Base-by-base conservation (phyloP, 768 basidiomycete species). In the Leccinum pellstonianum region DNA sequence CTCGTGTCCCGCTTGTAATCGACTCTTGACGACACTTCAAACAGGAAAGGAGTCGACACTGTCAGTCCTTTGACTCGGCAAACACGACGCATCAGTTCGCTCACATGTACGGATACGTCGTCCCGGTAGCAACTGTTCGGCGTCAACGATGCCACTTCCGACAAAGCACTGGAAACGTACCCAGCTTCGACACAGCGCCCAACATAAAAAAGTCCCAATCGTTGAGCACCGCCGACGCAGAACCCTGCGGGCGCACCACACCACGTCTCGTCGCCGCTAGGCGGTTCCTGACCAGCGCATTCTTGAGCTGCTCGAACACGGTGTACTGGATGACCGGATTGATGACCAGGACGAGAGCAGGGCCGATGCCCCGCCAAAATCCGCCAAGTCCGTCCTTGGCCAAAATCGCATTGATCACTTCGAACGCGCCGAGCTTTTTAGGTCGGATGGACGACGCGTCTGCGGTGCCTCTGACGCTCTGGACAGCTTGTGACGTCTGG, bases 261-360 rank as follows among this genome's bases (percentile, higher is more conserved):
- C 43, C 43, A 64, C 86, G 71, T 64, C 76, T 82, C 52, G 10
- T 43, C n/a, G 43, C 11, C 5, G 70, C 77, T 29, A 83, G 85
- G 37, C 90, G 83, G 31, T 81, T 81, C 60, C 82, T 80, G 56
- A 94, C 76, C 59, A 98, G 69, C 38, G 84, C 66, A 66, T 95
- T 97, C 80, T 96, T 97, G 67, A 98, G 79, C 70, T 97, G 93
- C 75, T 99, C 96, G 63, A 98, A 98, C 47, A 75, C 85, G 19
- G 96, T 98, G 73, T 97, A 95, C 77, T 95, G 86, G 33, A 98
- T 81, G 33, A 99, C 90, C 15, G 96, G 96, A 74, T 99, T 99
- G 62, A 93, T 84, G 64, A 98, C 96, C 49, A 98, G 81, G 29
- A 94, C 81, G 52, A 99, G 79, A n/a, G 95, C 95, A 3, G 96